phyloP scores from a whole-genome alignment of 805 yeast species.

The Cyberlindnera xishuangbannaensis region DNA sequence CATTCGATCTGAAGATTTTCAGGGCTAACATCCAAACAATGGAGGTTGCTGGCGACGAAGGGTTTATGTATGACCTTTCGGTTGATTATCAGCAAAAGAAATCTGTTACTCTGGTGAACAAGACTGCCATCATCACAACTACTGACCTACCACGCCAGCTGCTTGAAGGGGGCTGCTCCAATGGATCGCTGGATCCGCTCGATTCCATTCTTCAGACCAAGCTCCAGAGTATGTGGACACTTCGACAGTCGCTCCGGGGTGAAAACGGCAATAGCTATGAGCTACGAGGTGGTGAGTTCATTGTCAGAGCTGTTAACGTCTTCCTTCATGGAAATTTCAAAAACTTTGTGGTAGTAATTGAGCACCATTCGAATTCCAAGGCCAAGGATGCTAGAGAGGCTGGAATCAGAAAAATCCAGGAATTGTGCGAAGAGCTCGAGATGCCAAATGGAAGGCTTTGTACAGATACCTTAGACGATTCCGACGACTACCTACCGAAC shows the following conservation, averaged over 20 bases:
- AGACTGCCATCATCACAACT: slow-evolving; percentile 25
- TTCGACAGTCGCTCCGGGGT: slow-evolving; percentile 64
- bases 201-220: slow-evolving; percentile 50
- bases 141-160: slow-evolving; percentile 23
- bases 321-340: slow-evolving; percentile 70
- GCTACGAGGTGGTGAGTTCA: slow-evolving; percentile 35
- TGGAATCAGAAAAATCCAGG: slow-evolving; percentile 3
- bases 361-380: slow-evolving; percentile 6
- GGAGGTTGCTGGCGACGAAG: too few relatives aligned
- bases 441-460: slow-evolving; percentile 12
- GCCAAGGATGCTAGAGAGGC: neutral
- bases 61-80: slow-evolving; percentile 11
- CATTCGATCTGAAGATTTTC: slow-evolving; percentile 60
- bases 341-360: slow-evolving; percentile 47
- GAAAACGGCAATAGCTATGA: slow-evolving; percentile 69
- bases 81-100: slow-evolving; percentile 16
- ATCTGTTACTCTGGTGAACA: slow-evolving; percentile 19
- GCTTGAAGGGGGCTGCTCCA: slow-evolving; percentile 45
- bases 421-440: slow-evolving; percentile 5
- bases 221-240: slow-evolving; percentile 63
- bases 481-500: slow-evolving; percentile 4
- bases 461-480: slow-evolving; percentile 1
- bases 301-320: slow-evolving; percentile 62
- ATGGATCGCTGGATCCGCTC: slow-evolving; percentile 51
- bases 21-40: slow-evolving; percentile 44